Percentiles rank a stretch among this genome's conserved stretches.
Conservation (phyloP, 129 eudicot species). For the Apium graveolens region DNA sequence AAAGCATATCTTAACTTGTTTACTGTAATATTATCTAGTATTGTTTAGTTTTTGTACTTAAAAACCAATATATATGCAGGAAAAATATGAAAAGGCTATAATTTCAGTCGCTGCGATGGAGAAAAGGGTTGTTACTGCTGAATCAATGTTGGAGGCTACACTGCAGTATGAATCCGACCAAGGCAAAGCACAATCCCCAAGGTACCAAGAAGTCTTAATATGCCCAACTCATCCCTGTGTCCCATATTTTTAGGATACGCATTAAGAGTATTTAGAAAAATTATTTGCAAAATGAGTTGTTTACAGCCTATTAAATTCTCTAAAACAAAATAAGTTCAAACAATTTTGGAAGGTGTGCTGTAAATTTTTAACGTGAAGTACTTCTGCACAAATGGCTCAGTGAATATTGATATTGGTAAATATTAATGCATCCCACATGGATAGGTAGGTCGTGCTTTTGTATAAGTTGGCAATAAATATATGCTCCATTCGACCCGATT, state of each 20-base stretch:
- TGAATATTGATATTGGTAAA: background rate
- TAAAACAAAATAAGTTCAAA: background rate
- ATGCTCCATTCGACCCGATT: background rate
- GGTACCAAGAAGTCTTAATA: conserved; percentile 25
- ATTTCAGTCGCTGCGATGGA: conserved; percentile 63
- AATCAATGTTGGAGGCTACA: conserved; percentile 86
- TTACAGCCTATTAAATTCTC: background rate
- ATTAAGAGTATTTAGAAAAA: background rate
- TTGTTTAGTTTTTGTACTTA: background rate
- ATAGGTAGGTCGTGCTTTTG: background rate
- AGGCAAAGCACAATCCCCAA: conserved; percentile 54
- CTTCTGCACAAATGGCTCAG: background rate
- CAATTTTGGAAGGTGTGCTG: background rate
- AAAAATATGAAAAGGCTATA: conserved; percentile 63
- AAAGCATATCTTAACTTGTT: background rate
- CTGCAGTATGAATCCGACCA: conserved; percentile 77
- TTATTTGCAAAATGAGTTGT: background rate
- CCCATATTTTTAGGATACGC: background rate
- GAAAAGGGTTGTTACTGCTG: conserved; percentile 79
- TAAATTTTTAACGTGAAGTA: background rate
- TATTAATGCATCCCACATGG: too few relatives aligned
- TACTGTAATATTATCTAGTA: background rate
- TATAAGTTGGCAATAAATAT: background rate
- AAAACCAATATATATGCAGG: conserved; percentile 26
- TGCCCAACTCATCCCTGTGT: background rate